Evolutionary conservation across 352 stramenopile genomes (phyloP).

Genomic region (Pythium coloratum): DNA sequence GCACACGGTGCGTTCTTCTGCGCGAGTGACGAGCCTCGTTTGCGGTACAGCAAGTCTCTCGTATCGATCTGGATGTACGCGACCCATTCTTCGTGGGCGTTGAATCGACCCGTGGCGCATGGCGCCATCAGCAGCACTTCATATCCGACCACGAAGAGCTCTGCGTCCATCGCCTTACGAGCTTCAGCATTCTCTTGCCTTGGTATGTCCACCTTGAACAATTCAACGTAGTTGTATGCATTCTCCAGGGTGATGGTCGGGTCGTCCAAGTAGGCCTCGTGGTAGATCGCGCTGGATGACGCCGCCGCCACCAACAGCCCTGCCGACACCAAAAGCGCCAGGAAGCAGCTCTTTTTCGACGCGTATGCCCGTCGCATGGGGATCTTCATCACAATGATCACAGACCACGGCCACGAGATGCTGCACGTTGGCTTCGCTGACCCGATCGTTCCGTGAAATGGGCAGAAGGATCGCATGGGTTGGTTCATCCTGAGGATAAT

Average conservation of each 20-base stretch:
- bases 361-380: background rate
- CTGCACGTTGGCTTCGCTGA: background rate
- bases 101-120: conserved; percentile 17
- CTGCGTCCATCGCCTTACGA: background rate
- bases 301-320: background rate
- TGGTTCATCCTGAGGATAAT: background rate
- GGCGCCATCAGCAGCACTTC: conserved; percentile 13
- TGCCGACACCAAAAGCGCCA: background rate
- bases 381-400: background rate
- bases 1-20: conserved; percentile 18
- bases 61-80: conserved; percentile 14
- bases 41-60: conserved; percentile 12
- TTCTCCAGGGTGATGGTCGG: background rate
- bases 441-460: background rate
- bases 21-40: background rate
- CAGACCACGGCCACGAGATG: background rate
- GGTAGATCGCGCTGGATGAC: background rate
- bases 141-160: conserved; percentile 1
- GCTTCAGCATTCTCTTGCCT: background rate
- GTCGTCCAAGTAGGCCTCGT: background rate
- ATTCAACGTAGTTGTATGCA: background rate
- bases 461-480: conserved; percentile 3
- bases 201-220: background rate
- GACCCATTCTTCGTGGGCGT: conserved; percentile 22
- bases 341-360: background rate